Evolutionary conservation across 495 filamentous ascomycete genomes (phyloP).

Genomic region (Aspergillus mulundensis): DNA sequence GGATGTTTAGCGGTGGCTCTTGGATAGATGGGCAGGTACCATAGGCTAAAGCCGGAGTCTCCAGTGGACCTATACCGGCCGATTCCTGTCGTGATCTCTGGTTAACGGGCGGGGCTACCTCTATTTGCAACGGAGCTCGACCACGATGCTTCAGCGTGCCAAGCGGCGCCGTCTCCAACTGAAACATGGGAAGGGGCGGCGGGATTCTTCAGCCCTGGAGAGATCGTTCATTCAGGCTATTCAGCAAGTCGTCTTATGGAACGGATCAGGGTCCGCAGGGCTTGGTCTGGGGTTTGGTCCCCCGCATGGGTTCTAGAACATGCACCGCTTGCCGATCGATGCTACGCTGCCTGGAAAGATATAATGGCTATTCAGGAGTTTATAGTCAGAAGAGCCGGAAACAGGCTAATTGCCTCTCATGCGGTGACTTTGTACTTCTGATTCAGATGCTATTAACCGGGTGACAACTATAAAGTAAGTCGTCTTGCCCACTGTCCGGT

Average conservation of each 20-base stretch:
- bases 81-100: too few species aligned
- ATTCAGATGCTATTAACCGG: background rate
- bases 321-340: background rate
- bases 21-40: too few species aligned
- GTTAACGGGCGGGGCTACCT: background rate
- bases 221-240: background rate
- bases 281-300: background rate
- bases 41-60: too few species aligned
- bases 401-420: background rate
- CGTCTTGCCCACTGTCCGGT: background rate
- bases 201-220: background rate
- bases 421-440: background rate
- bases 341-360: background rate
- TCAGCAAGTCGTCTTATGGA: background rate
- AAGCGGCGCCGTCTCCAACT: background rate
- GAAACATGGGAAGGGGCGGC: background rate
- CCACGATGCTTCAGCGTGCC: background rate
- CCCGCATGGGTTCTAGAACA: background rate
- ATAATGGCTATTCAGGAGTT: background rate
- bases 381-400: background rate
- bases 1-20: too few species aligned
- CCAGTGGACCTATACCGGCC: too few species aligned
- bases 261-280: background rate
- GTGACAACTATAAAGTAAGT: background rate
- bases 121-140: background rate